These are phyloP conservation scores for Ceratocystis albifundus DNA, from an alignment of 2,329 filamentous ascomycete species.

Conservation along the genomic window DNA sequence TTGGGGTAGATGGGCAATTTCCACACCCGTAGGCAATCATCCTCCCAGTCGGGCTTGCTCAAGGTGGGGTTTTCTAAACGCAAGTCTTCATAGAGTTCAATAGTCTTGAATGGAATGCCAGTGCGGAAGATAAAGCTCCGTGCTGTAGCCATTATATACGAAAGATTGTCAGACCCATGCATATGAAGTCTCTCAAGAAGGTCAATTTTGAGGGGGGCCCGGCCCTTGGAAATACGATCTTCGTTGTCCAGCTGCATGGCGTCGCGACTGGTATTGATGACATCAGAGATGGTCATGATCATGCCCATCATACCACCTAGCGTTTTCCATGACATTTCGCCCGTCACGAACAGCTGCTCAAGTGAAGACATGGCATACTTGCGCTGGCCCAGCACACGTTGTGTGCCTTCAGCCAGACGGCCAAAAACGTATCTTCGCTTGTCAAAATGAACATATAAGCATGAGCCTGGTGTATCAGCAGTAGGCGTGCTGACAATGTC, in stretches of 20 bases:
- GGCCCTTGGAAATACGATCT: constrained; percentile 33
- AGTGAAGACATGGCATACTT: constrained; percentile 54
- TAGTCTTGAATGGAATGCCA: constrained; percentile 58
- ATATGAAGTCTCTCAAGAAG: constrained; percentile 43
- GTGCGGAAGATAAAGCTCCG: constrained; percentile 78
- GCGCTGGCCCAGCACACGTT: constrained; percentile 61
- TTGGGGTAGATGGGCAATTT: constrained; percentile 51
- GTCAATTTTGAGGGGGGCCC: constrained; percentile 26
- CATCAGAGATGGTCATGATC: constrained; percentile 71
- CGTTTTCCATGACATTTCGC: constrained; percentile 61
- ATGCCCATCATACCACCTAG: constrained; percentile 75
- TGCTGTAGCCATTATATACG: constrained; percentile 69
- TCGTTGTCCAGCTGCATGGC: constrained; percentile 33
- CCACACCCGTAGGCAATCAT: constrained; percentile 74
- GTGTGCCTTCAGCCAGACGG: constrained; percentile 69
- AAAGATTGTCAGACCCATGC: constrained; percentile 69
- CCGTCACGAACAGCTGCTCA: constrained; percentile 72
- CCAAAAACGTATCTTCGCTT: constrained; percentile 77
- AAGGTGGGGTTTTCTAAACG: constrained; percentile 27
- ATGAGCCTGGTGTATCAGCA: constrained; percentile 73
- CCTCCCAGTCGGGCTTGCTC: constrained; percentile 55
- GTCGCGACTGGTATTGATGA: constrained; percentile 39
- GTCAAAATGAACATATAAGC: constrained; percentile 67
- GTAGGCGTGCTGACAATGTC: constrained; percentile 74
- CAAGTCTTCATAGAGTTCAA: constrained; percentile 50